Evolutionary conservation across 2,329 filamentous ascomycete genomes (phyloP), one percentile per base, ranked within the genome.

Genomic region (Fusarium globosum): DNA sequence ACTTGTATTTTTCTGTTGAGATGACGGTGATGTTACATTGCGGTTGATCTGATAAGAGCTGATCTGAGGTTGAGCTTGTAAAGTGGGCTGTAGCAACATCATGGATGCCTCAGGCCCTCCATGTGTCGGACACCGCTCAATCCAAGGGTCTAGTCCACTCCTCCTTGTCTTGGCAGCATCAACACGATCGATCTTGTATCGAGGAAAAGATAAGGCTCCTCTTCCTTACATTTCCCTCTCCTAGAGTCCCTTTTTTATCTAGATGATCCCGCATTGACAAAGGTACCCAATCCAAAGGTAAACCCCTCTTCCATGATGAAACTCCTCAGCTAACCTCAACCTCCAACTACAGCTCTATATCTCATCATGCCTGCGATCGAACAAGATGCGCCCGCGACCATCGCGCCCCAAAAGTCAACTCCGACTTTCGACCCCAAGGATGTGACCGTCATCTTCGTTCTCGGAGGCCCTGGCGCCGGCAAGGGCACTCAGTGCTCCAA

Each of bases 401-500:
- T 69, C 84, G 86, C 73, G 86, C 88, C 36, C 43, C 52, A 63
- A 38, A 92, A 92, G 82, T 80, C 78, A 26, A 79, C 81, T 39
- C 92, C 95, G 9, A 90, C 90, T 79, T 98, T 97, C 88, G 91
- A 90, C 66, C 85, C 92, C 56, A 80, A 90, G 64, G 88, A 95
- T 68, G 94, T 97, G 38, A 96, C 94, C n/a, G 95, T 98, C 67
- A 86, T 99, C 83, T 98, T 97, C 86, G 94, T 98, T 72, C 94
- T 99, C 70, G 96, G 96, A 82, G 96, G 96, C 6, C 96, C 96
- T 20, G 96, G 96, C 74, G 94, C 95, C 72, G 96, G 96, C 79
- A 99, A 99, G 83, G 96, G 96, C 78, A 99, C 96, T 6, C 96
- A 99, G 84, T 98, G 96, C 87, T 89, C 91, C 76, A 93, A 94